Evolutionary conservation across 2,329 filamentous ascomycete species (phyloP).

Genomic region (Stagonosporopsis vannaccii): DNA sequence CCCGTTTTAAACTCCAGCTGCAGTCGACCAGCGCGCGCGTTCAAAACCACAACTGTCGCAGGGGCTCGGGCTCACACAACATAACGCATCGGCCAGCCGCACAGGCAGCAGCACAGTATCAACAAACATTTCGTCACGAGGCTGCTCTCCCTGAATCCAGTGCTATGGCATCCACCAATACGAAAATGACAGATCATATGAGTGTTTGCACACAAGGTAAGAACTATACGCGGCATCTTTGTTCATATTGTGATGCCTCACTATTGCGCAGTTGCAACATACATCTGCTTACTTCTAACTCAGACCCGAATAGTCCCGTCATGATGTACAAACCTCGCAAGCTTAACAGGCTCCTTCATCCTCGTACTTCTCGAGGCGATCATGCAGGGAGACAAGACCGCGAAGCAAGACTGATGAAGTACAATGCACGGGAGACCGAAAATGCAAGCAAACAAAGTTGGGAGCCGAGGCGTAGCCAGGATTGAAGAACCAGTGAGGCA

Average conservation of each 20-base stretch:
- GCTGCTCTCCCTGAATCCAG: background rate
- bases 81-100: background rate
- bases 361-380: conserved; percentile 11
- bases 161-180: conserved; percentile 12
- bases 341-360: conserved; percentile 13
- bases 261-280: background rate
- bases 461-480: conserved; percentile 8
- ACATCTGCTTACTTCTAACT: background rate
- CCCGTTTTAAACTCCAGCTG: background rate
- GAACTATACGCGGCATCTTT: background rate
- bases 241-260: no score
- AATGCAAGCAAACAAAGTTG: conserved; percentile 15
- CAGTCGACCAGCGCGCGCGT: background rate
- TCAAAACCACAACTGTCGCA: background rate
- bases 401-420: conserved; percentile 6
- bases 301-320: conserved; percentile 18
- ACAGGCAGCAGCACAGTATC: background rate
- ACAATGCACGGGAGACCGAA: conserved; percentile 12
- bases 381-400: conserved; percentile 10
- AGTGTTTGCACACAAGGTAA: conserved; percentile 18
- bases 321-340: conserved; percentile 15
- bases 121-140: background rate
- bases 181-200: conserved; percentile 20
- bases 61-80: background rate
- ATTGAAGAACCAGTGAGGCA: conserved; percentile 2